These are phyloP conservation scores for Malus sieversii DNA, from an alignment of 306 rosid genomes.

Conservation along the genomic window DNA sequence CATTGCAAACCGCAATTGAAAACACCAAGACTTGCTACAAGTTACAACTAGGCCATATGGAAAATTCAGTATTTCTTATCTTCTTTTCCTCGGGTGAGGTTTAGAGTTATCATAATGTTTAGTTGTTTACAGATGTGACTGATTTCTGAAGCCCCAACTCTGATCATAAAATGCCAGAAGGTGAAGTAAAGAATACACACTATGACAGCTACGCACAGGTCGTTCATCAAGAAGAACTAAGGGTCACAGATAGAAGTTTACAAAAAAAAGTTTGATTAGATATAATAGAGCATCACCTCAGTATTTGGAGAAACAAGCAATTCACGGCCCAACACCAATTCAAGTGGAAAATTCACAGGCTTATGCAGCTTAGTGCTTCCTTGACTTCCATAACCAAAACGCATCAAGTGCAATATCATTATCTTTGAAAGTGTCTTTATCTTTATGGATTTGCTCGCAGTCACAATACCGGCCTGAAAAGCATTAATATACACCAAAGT, in stretches of 20 bases:
- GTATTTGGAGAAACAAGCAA: constrained; percentile 56
- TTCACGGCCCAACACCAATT: constrained; percentile 65
- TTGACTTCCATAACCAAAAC: constrained; percentile 87
- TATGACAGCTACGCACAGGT: background rate
- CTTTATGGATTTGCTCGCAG: constrained; percentile 70
- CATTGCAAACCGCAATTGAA: background rate
- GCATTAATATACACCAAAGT: background rate
- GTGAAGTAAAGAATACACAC: background rate
- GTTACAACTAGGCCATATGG: no score
- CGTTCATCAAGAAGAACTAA: background rate
- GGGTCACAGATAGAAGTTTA: background rate
- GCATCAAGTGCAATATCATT: constrained; percentile 90
- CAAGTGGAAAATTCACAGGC: constrained; percentile 79
- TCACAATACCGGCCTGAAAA: constrained; percentile 68
- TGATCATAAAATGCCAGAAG: background rate
- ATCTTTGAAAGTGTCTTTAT: constrained; percentile 73
- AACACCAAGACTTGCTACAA: background rate
- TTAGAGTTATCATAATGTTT: background rate
- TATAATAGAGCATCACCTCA: constrained; percentile 37
- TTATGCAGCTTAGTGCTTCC: constrained; percentile 95
- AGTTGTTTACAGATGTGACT: background rate
- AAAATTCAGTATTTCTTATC: background rate
- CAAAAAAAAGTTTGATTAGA: background rate
- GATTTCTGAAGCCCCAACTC: background rate
- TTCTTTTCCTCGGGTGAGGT: background rate